Conservation (phyloP, 805 yeast genomes). For the Ogataea haglerorum region DNA sequence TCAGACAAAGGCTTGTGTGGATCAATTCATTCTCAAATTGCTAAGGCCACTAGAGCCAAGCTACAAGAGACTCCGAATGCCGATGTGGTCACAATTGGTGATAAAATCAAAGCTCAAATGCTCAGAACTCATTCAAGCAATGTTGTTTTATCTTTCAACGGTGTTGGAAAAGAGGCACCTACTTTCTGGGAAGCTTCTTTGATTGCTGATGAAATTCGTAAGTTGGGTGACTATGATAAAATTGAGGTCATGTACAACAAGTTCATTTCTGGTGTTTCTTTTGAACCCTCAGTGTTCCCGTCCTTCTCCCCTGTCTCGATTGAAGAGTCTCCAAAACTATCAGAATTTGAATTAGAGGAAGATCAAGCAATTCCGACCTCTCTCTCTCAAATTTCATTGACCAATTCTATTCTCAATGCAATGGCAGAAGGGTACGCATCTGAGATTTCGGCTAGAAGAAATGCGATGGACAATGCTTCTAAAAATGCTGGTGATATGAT, state of each 20-base stretch:
- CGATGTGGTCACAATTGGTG: constrained; percentile 89
- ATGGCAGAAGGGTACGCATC: constrained; percentile 98
- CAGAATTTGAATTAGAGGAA: constrained; percentile 76
- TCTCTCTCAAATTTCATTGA: constrained; percentile 77
- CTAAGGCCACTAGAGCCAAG: constrained; percentile 79
- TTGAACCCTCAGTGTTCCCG: constrained; percentile 73
- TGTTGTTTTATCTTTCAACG: constrained; percentile 75
- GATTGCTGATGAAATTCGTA: constrained; percentile 78
- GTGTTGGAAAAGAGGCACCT: constrained; percentile 97
- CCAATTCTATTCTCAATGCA: constrained; percentile 86
- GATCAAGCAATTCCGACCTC: constrained; percentile 66
- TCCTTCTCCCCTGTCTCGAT: constrained; percentile 69
- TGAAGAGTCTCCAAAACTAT: constrained; percentile 79
- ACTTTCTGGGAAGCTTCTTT: constrained; percentile 85
- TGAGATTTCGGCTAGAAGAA: constrained; percentile 97
- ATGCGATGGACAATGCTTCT: constrained; percentile 99
- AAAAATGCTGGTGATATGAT: constrained; percentile 99
- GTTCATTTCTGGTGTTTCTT: constrained; percentile 83
- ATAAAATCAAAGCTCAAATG: constrained; percentile 87
- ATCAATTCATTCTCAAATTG: constrained; percentile 92
- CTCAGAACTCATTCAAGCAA: constrained; percentile 72
- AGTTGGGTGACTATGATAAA: constrained; percentile 68
- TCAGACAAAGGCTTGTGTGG: constrained; percentile 99
- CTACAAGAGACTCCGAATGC: constrained; percentile 59
- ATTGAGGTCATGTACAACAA: constrained; percentile 83